These are phyloP conservation scores for Farysia itapuensis DNA, from an alignment of 1,284 basidiomycete species.

Conservation along the genomic window DNA sequence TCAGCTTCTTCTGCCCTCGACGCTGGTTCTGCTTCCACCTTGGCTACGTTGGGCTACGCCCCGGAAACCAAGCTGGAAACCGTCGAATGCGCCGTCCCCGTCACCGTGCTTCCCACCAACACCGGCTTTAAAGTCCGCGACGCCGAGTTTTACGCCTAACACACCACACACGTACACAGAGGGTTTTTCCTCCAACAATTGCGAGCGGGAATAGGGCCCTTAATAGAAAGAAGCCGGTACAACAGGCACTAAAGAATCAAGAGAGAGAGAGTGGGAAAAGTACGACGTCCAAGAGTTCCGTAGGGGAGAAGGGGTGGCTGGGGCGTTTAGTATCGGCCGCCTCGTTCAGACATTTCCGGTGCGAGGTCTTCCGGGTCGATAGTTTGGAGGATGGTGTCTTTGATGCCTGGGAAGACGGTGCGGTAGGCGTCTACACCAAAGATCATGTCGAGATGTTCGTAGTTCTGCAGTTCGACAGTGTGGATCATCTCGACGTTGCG, in stretches of 20 bases:
- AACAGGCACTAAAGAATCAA: background rate
- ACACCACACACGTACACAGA: too few relatives aligned
- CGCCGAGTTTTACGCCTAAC: conserved; percentile 43
- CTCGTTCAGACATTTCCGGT: conserved; percentile 26
- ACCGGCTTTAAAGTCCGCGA: conserved; percentile 40
- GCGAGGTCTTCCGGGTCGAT: conserved; percentile 40
- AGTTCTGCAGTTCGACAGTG: conserved; percentile 55
- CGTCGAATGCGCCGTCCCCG: conserved; percentile 55
- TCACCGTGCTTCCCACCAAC: conserved; percentile 48
- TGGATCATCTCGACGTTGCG: conserved; percentile 57
- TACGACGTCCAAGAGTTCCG: too few relatives aligned
- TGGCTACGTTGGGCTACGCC: conserved; percentile 3
- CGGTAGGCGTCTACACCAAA: conserved; percentile 54
- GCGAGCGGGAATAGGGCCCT: too few relatives aligned
- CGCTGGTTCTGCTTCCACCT: conserved; percentile 7
- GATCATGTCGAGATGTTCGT: conserved; percentile 58
- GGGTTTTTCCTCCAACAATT: too few relatives aligned
- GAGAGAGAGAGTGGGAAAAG: background rate
- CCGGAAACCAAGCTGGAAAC: conserved; percentile 50
- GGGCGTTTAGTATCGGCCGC: background rate
- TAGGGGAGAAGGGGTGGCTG: background rate
- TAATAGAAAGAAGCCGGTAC: too few relatives aligned
- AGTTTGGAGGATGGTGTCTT: conserved; percentile 55
- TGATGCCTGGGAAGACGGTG: conserved; percentile 53
- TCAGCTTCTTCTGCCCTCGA: too few relatives aligned